Percentiles rank a stretch among this genome's conserved stretches.
These are phyloP conservation scores for Sporothrix inflata DNA, from an alignment of 2,329 filamentous ascomycete species.

Conservation along the genomic window DNA sequence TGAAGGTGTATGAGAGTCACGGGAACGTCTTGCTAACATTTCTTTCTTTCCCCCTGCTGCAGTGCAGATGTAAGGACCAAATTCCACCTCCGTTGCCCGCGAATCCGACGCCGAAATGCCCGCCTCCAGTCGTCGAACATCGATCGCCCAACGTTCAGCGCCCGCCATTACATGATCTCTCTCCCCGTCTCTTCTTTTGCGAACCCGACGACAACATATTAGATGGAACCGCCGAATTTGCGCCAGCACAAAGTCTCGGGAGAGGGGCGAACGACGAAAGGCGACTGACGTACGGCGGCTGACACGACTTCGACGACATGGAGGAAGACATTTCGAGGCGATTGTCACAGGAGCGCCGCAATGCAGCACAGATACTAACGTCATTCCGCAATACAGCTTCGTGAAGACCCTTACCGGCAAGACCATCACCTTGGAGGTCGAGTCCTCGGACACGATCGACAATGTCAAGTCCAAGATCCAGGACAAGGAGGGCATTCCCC, in stretches of 20 bases:
- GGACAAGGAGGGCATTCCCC: constrained; percentile 98
- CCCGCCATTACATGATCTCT: neutral
- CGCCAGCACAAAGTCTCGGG: neutral
- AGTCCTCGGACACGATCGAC: constrained; percentile 99
- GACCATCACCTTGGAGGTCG: constrained; percentile 99
- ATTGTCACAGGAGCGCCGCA: too few relatives aligned
- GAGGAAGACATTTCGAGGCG: neutral
- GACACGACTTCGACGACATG: constrained; percentile 8
- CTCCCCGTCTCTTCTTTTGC: neutral
- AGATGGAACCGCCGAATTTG: neutral
- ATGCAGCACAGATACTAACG: constrained; percentile 16
- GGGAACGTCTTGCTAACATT: constrained; percentile 14
- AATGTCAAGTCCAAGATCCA: constrained; percentile 99
- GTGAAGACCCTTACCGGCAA: constrained; percentile 99
- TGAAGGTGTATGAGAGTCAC: neutral
- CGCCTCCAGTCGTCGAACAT: constrained; percentile 10
- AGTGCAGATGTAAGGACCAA: constrained; percentile 85
- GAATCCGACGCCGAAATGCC: constrained; percentile 1
- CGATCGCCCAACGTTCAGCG: neutral
- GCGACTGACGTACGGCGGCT: neutral
- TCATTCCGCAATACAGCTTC: constrained; percentile 67
- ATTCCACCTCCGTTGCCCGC: constrained; percentile 5
- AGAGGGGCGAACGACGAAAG: neutral
- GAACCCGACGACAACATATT: neutral
- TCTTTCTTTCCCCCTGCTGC: constrained; percentile 36